Base-by-base conservation (phyloP, 2,329 filamentous ascomycete genomes). In the Sphaerulina musiva region DNA sequence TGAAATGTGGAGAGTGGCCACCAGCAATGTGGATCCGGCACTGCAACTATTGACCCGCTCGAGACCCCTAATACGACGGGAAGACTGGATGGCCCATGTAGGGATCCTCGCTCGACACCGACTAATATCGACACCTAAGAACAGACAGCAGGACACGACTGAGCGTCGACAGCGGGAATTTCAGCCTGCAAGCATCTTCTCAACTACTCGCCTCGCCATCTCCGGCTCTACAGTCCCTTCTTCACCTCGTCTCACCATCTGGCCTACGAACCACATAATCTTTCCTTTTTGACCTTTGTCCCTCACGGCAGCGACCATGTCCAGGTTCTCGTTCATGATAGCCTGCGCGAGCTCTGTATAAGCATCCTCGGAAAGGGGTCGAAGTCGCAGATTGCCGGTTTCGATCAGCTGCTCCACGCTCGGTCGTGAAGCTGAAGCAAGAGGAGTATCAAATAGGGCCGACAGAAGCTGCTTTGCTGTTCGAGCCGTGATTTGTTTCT, bases 211-310 rank as follows among this genome's bases (percentile, higher is more conserved):
- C 66, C 80, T 78, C 8, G 82, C 83, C 62, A 76, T 76, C 53
- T 74, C 73, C 4, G 84, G 79, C 67, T 86, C 81, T 6, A 86
- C 78, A 1, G 79, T 79, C 0, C 82, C 82, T 55, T 81, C 80
- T 29, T 78, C 75, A 29, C 80, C 81, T 56, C 73, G 70, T 43
- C 80, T 74, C 70, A 86, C 82, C 80, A 87, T 85, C 68, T 85
- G 80, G 9, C 84, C 84, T 11, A 87, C 78, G 61, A 87, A 79
- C 74, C 80, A 87, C 62, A 81, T 82, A 6, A 85, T 68, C 68
- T 87, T 87, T n/a, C 82, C 81, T 31, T 74, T 72, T 59, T 85
- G 81, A 0, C 79, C 78, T 63, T 80, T 82, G 45, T 75, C 72
- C 41, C 77, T 72, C 47, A 86, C 82, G 49, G 82, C 78, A 51